Evolutionary conservation across 1,284 basidiomycete genomes (phyloP), one percentile per base, ranked within the genome.

Genomic region (Trichosporon inkin): DNA sequence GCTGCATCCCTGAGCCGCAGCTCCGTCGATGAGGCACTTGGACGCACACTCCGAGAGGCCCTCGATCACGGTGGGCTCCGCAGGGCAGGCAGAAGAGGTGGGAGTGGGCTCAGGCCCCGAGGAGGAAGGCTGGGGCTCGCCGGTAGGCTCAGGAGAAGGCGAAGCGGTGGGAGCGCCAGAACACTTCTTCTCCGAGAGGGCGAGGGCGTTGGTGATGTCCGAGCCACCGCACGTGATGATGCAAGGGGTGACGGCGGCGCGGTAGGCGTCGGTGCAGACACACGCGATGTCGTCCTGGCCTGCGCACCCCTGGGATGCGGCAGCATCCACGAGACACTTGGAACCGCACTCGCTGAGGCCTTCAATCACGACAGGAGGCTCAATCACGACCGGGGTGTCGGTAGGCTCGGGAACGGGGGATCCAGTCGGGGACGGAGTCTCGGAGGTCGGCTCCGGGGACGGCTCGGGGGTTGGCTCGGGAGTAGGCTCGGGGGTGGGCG

Each of bases 121-220:
- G 14, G 40, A 44, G 4, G 40, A 14, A 10, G 19, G 14, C 8
- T 7, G 17, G 10, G 40, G 40, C 40, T 44, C 40, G 20, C 19
- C 19, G 14, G 40, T 22, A 10, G 40, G 40, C 40, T 44, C 40
- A 6, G 39, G 39, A 6, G 17, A 17, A 22, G 40, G 20, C 11
- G 40, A 44, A 11, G 40, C 13, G 10, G 19, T 14, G 17, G 20
- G 10, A 1, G 17, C 53, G 22, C 38, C 38, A 20, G 16, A 40
- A 53, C 58, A 59, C 35, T 35, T 44, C 53, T 49, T 22, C 22
- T 13, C 19, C 22, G 47, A 28, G 13, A 51, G 53, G 6, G 53
- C 58, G 10, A 55, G 58, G 19, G 28, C 58, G 7, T 41, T 44
- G 14, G 37, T 8, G 20, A 60, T n/a, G 32, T 60, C 58, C 14